phyloP scores from a whole-genome alignment of 305 asterid genomes.

The Ajuga reptans region DNA sequence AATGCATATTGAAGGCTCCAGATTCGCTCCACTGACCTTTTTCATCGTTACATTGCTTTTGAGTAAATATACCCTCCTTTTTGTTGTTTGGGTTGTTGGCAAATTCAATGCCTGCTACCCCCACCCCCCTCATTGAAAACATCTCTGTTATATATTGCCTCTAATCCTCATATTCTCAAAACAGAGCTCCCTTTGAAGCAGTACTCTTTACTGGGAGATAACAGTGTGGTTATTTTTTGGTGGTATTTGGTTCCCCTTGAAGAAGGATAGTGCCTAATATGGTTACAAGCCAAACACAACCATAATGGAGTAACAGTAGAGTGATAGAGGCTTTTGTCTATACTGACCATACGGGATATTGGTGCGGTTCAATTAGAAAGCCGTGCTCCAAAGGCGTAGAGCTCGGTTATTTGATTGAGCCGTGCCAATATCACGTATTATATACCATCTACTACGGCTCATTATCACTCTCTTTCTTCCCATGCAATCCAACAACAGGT shows the following conservation, averaged over 20 bases:
- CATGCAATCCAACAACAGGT: constrained; percentile 21
- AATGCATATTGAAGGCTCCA: constrained; percentile 68
- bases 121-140: background rate
- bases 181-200: constrained; percentile 9
- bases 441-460: background rate
- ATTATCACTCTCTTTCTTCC: constrained; percentile 15
- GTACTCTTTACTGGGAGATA: constrained; percentile 3
- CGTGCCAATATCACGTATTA: constrained; percentile 94
- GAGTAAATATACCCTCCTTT: constrained; percentile 78
- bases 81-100: constrained; percentile 65
- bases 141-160: constrained; percentile 19
- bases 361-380: constrained; percentile 93
- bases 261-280: background rate
- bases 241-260: background rate
- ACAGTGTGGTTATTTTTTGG: background rate
- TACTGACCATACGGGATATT: constrained; percentile 48
- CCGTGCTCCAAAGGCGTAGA: constrained; percentile 41
- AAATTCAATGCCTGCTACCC: constrained; percentile 43
- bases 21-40: constrained; percentile 66
- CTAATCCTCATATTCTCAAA: constrained; percentile 8
- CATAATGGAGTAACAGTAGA: background rate
- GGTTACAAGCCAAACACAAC: background rate
- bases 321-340: constrained; percentile 9
- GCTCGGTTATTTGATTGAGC: constrained; percentile 84
- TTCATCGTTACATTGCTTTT: constrained; percentile 68